phyloP scores from a whole-genome alignment of 2,329 filamentous ascomycete species.

The Ophiosphaerella narmari region DNA sequence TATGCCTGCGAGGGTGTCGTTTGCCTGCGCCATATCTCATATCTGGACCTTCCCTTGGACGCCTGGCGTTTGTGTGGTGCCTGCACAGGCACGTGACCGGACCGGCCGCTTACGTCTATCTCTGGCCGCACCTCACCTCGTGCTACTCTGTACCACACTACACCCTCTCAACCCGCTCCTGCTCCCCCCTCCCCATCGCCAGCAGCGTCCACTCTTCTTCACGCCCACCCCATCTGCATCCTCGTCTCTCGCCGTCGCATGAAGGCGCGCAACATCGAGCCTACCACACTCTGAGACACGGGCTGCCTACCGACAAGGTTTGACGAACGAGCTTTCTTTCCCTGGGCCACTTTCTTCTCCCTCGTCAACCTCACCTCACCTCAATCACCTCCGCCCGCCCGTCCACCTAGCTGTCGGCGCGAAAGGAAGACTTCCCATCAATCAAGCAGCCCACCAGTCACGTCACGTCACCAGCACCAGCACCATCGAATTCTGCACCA shows the following conservation, averaged over 20 bases:
- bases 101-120: constrained; percentile 10
- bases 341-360: constrained; percentile 40
- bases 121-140: constrained; percentile 21
- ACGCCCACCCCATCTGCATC: constrained; percentile 18
- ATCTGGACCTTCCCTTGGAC: not conserved
- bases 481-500: constrained; percentile 25
- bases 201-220: too few relatives aligned
- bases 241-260: constrained; percentile 17
- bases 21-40: constrained; percentile 37
- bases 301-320: constrained; percentile 42
- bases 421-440: constrained; percentile 19
- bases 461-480: constrained; percentile 30
- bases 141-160: constrained; percentile 3
- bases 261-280: constrained; percentile 25
- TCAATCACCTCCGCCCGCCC: constrained; percentile 3
- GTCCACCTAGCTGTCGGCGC: too few relatives aligned
- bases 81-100: constrained; percentile 16
- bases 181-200: constrained; percentile 7
- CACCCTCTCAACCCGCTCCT: constrained; percentile 13
- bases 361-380: constrained; percentile 34
- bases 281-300: constrained; percentile 26
- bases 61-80: not conserved
- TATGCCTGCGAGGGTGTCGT: constrained; percentile 29
- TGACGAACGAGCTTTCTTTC: constrained; percentile 48
- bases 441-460: constrained; percentile 31